A percentile compares a stretch with the other conserved stretches of the same genome.
These are phyloP conservation scores for Diaporthe capsici DNA, from an alignment of 2,329 filamentous ascomycete species.

Conservation along the genomic window DNA sequence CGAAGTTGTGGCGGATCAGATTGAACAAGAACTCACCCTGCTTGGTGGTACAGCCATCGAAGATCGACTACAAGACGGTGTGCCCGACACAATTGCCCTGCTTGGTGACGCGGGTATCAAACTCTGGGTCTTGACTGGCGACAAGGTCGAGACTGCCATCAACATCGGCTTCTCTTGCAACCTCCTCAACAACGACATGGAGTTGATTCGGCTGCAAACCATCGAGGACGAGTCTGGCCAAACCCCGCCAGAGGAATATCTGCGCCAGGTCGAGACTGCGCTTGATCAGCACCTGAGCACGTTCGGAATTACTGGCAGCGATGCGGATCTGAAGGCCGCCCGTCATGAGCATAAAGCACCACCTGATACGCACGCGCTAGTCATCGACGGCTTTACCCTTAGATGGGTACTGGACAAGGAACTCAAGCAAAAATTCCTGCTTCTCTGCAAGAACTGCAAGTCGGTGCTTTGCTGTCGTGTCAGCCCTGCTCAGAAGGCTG, in stretches of 20 bases:
- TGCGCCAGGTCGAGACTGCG: constrained; percentile 75
- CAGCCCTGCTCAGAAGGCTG: constrained; percentile 95
- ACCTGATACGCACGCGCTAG: constrained; percentile 87
- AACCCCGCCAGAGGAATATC: constrained; percentile 61
- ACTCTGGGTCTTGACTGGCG: constrained; percentile 96
- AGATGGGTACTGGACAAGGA: constrained; percentile 87
- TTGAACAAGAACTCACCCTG: constrained; percentile 90
- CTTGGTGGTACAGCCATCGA: constrained; percentile 97
- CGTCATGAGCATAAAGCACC: constrained; percentile 89
- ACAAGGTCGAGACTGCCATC: constrained; percentile 99
- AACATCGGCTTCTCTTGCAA: constrained; percentile 99
- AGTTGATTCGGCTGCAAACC: constrained; percentile 90
- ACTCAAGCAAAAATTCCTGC: constrained; percentile 90
- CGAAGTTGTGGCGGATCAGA: constrained; percentile 88
- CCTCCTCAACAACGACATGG: constrained; percentile 97
- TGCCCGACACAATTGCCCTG: constrained; percentile 94
- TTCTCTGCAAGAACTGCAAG: constrained; percentile 97
- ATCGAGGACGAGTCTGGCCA: constrained; percentile 76
- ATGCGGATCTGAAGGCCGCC: constrained; percentile 86
- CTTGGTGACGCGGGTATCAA: constrained; percentile 96
- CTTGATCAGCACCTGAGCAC: constrained; percentile 79
- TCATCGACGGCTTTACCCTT: constrained; percentile 95
- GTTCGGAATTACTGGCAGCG: constrained; percentile 86
- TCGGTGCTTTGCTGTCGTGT: constrained; percentile 98
- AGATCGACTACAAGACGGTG: constrained; percentile 95